These are phyloP conservation scores for Rhodosporidiobolus sp. DNA, from an alignment of 768 basidiomycete genomes.

Conservation along the genomic window DNA sequence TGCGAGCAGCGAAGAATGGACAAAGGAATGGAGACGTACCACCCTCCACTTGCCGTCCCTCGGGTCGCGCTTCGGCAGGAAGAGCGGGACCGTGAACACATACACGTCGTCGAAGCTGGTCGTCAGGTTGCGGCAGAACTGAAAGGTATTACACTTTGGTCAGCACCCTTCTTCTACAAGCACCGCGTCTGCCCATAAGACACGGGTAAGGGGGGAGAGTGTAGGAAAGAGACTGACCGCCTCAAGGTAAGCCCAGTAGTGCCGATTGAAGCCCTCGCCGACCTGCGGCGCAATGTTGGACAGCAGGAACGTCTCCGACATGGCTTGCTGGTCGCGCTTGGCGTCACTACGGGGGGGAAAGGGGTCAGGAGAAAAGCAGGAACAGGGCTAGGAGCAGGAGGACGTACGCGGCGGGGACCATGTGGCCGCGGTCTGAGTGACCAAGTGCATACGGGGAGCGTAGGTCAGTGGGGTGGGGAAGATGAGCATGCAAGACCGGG, in stretches of 20 bases:
- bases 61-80: conserved; percentile 66
- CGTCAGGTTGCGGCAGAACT: conserved; percentile 90
- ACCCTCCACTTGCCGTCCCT: conserved; percentile 92
- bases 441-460: background rate
- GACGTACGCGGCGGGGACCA: conserved; percentile 54
- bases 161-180: background rate
- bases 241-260: conserved; percentile 54
- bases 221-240: conserved; percentile 1
- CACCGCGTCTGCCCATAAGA: too few species aligned
- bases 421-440: conserved; percentile 81
- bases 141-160: conserved; percentile 72
- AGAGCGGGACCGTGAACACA: conserved; percentile 95
- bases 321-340: conserved; percentile 78
- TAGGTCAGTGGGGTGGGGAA: conserved; percentile 1
- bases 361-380: conserved; percentile 1
- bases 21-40: conserved; percentile 56
- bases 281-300: conserved; percentile 98
- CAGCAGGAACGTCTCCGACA: conserved; percentile 93
- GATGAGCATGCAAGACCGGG: background rate
- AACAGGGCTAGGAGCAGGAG: conserved; percentile 17
- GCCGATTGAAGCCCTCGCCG: conserved; percentile 93
- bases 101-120: conserved; percentile 88
- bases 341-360: conserved; percentile 88
- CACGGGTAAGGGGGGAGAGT: too few species aligned
- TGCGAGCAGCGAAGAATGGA: background rate